Conservation (phyloP, 176 grass and related monocot genomes). For the maize (Zea mays) region DNA sequence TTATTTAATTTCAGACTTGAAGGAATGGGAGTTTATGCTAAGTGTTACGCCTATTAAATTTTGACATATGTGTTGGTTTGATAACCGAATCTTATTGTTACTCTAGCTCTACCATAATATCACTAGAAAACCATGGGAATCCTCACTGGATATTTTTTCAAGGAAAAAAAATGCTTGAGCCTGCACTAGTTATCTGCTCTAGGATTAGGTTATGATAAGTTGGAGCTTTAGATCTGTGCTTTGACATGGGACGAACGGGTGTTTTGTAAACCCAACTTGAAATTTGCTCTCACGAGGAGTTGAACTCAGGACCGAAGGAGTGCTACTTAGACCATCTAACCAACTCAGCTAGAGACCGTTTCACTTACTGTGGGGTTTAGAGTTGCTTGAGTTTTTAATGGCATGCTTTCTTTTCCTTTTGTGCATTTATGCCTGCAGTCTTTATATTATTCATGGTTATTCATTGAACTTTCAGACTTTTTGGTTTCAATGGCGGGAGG, state of each 20-base stretch:
- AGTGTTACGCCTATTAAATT: conserved; percentile 2
- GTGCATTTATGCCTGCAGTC: background rate
- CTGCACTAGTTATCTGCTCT: background rate
- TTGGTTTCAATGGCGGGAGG: conserved; percentile 90
- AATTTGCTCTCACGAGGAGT: too few relatives aligned
- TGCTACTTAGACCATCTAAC: too few relatives aligned
- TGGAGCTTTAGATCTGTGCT: too few relatives aligned
- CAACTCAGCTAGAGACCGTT: too few relatives aligned
- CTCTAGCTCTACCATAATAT: conserved; percentile 8
- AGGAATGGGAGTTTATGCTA: conserved; percentile 5
- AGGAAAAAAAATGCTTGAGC: background rate
- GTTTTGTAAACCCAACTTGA: too few relatives aligned
- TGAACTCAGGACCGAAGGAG: too few relatives aligned
- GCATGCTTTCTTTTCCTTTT: background rate
- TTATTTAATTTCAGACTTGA: conserved; percentile 17
- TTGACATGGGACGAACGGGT: too few relatives aligned
- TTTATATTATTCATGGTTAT: conserved; percentile 36
- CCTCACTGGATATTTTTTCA: conserved; percentile 21
- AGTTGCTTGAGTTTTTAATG: background rate
- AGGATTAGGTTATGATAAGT: background rate
- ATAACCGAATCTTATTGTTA: background rate
- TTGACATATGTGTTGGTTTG: background rate
- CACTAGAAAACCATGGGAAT: background rate
- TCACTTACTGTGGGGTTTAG: background rate
- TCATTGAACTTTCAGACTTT: conserved; percentile 61